These are phyloP conservation scores for Colletotrichum sidae DNA, from an alignment of 2,329 filamentous ascomycete species.

Conservation along the genomic window DNA sequence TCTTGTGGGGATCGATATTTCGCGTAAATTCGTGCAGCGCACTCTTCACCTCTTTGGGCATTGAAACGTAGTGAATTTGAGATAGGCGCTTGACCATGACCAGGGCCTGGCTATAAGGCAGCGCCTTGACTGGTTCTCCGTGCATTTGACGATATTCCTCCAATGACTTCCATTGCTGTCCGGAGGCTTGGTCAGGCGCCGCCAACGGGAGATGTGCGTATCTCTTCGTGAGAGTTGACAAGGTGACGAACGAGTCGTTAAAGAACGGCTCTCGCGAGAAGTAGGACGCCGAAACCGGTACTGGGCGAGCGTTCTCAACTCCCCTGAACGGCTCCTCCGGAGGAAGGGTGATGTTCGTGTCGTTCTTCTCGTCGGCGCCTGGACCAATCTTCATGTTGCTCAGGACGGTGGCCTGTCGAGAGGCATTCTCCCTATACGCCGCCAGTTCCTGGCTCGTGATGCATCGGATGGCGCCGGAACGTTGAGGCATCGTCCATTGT, in stretches of 20 bases:
- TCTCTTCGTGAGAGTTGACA: constrained; percentile 78
- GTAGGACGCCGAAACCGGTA: constrained; percentile 92
- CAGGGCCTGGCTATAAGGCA: constrained; percentile 83
- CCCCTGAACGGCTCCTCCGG: constrained; percentile 45
- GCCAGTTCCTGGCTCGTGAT: no score
- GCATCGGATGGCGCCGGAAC: no score
- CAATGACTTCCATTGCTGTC: constrained; percentile 84
- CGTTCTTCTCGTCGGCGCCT: not conserved
- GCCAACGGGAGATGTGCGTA: constrained; percentile 80
- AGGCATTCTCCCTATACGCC: no score
- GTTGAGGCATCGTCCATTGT: constrained; percentile 34
- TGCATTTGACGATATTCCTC: constrained; percentile 78
- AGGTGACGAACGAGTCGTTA: constrained; percentile 82
- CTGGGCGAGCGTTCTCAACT: constrained; percentile 72
- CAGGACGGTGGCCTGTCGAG: no score
- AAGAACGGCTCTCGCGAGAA: constrained; percentile 89
- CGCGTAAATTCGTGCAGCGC: constrained; percentile 79
- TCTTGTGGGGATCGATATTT: constrained; percentile 77
- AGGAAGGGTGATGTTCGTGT: constrained; percentile 12
- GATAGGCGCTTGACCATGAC: constrained; percentile 83
- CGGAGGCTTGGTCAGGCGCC: constrained; percentile 72
- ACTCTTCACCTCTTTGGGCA: constrained; percentile 75
- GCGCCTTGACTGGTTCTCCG: constrained; percentile 78
- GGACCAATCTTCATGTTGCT: constrained; percentile 42
- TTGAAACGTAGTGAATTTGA: constrained; percentile 82